Evolutionary conservation across 495 filamentous ascomycete species (phyloP).

Genomic region (Mytilinidion resinicola): DNA sequence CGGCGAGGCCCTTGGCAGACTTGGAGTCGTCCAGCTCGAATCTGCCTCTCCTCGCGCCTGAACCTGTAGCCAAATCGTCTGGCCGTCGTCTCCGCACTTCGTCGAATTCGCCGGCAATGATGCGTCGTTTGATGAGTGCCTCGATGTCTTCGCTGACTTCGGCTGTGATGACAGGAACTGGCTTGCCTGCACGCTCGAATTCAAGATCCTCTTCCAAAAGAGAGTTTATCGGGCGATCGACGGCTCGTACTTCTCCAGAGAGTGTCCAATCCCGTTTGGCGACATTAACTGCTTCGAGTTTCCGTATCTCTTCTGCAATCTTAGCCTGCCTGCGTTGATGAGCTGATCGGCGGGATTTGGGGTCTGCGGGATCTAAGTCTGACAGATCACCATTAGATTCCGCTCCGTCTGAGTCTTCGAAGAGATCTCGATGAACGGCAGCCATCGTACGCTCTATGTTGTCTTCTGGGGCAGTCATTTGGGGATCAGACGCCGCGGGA

Average conservation of each 20-base stretch:
- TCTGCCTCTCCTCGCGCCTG: conserved; percentile 52
- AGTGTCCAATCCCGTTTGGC: conserved; percentile 90
- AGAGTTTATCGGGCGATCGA: conserved; percentile 79
- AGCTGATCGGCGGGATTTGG: conserved; percentile 58
- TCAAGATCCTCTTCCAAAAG: conserved; percentile 92
- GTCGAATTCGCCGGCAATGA: conserved; percentile 86
- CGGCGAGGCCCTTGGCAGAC: conserved; percentile 75
- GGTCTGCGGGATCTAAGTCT: conserved; percentile 39
- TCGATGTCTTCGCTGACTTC: conserved; percentile 91
- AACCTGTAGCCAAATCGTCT: conserved; percentile 50
- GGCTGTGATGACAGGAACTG: conserved; percentile 88
- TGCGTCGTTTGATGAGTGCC: conserved; percentile 87
- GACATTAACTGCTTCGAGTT: conserved; percentile 80
- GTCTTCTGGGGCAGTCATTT: conserved; percentile 34
- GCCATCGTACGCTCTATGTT: conserved; percentile 81
- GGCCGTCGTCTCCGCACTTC: conserved; percentile 83
- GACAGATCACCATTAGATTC: conserved; percentile 28
- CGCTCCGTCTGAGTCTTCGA: conserved; percentile 60
- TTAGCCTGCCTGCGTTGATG: conserved; percentile 83
- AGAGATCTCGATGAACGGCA: conserved; percentile 83
- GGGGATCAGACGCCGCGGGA: conserved; percentile 15
- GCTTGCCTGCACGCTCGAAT: conserved; percentile 93
- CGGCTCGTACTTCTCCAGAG: conserved; percentile 78
- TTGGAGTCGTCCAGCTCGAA: conserved; percentile 86
- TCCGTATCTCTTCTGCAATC: conserved; percentile 80